phyloP scores from a whole-genome alignment of 2,329 filamentous ascomycete species.

The Leptographium galeiforme region DNA sequence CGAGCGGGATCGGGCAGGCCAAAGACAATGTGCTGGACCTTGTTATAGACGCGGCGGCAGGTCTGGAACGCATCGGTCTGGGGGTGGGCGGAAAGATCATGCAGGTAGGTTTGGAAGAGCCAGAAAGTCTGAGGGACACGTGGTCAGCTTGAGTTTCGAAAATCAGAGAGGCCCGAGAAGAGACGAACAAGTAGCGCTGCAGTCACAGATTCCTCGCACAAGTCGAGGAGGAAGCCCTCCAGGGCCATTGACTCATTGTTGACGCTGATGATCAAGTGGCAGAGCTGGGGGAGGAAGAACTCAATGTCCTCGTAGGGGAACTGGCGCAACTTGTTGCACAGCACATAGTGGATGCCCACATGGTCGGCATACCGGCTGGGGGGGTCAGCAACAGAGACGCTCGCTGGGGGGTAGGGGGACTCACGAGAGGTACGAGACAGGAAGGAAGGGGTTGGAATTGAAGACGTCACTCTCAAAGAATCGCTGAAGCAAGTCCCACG shows the following conservation, averaged over 20 bases:
- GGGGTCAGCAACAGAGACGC: not conserved
- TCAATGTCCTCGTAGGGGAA: constrained; percentile 87
- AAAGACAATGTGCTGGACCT: constrained; percentile 79
- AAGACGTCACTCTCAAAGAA: constrained; percentile 92
- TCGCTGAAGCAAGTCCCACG: constrained; percentile 78
- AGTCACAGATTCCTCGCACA: constrained; percentile 79
- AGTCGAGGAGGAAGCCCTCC: constrained; percentile 74
- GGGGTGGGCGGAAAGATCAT: constrained; percentile 64
- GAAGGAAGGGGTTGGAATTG: constrained; percentile 79
- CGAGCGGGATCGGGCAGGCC: constrained; percentile 56
- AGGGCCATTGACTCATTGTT: constrained; percentile 86
- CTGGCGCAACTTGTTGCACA: constrained; percentile 78
- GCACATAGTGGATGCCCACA: constrained; percentile 79
- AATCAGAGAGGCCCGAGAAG: not conserved
- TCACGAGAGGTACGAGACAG: constrained; percentile 80
- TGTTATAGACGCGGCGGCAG: constrained; percentile 74
- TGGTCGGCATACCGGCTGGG: constrained; percentile 73
- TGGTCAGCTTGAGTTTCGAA: constrained; percentile 4
- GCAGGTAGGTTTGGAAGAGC: constrained; percentile 79
- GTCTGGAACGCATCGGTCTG: constrained; percentile 69
- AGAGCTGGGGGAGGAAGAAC: constrained; percentile 81
- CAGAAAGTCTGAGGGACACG: constrained; percentile 58
- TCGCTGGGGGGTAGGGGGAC: not conserved
- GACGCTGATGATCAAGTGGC: constrained; percentile 75
- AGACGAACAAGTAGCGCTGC: constrained; percentile 62